A percentile compares a stretch with the other conserved stretches of the same genome.
phyloP scores from a whole-genome alignment of 768 basidiomycete species.

The Auriscalpium vulgare region DNA sequence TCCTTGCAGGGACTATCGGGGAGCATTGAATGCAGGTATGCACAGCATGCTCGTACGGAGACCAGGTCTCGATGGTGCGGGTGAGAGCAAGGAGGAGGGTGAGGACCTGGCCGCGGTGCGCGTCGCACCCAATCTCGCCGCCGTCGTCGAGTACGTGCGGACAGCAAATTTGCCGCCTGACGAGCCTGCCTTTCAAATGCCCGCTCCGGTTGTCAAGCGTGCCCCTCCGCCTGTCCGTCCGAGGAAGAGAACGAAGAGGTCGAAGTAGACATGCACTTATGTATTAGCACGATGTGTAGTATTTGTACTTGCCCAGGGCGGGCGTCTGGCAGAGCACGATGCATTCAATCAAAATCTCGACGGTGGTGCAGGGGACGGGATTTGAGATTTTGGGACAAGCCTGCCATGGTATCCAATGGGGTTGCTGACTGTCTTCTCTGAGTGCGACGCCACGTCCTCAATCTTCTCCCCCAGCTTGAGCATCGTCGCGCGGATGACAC shows the following conservation, averaged over 20 bases:
- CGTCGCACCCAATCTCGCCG: constrained; percentile 30
- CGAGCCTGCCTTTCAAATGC: too few species aligned
- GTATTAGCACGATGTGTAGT: too few species aligned
- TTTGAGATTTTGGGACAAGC: too few species aligned
- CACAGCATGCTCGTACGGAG: constrained; percentile 51
- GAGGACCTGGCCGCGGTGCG: constrained; percentile 34
- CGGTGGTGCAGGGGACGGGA: too few species aligned
- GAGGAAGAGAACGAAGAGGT: too few species aligned
- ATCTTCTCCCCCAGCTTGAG: constrained; percentile 70
- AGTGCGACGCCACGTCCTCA: constrained; percentile 54
- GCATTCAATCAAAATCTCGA: background rate
- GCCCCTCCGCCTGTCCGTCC: too few species aligned
- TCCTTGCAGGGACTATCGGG: constrained; percentile 52
- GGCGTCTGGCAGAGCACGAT: background rate
- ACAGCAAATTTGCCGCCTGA: background rate
- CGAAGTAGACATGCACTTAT: too few species aligned
- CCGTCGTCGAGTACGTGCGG: constrained; percentile 31
- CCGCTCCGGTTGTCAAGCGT: too few species aligned
- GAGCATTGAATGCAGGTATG: constrained; percentile 48
- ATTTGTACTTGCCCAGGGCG: too few species aligned
- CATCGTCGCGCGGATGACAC: constrained; percentile 76
- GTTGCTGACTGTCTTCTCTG: constrained; percentile 31
- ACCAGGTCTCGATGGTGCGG: constrained; percentile 38
- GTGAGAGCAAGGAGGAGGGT: constrained; percentile 33
- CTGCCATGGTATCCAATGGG: background rate